Percentiles rank a stretch among this genome's conserved stretches.
phyloP scores from a whole-genome alignment of 371 early-diverging fungal species.

The Fennellomyces sp. region DNA sequence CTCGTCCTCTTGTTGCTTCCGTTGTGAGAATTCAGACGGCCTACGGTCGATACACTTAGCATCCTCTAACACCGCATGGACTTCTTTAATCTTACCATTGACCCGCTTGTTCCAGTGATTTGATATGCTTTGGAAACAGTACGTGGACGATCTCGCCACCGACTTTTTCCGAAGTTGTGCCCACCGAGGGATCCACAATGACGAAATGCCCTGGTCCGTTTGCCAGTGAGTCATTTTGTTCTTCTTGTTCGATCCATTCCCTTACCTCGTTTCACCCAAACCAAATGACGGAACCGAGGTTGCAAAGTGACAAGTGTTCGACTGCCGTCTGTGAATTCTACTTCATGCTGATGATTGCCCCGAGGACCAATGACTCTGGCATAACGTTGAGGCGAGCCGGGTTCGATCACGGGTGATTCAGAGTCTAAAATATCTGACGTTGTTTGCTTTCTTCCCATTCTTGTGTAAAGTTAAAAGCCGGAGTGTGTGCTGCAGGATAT shows the following conservation, averaged over 20 bases:
- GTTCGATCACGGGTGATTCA: constrained; percentile 30
- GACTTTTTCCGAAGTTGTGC: constrained; percentile 67
- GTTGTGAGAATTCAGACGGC: constrained; percentile 43
- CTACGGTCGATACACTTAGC: constrained; percentile 9
- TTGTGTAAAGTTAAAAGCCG: no score
- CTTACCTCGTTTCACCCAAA: constrained; percentile 86
- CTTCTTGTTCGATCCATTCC: no score
- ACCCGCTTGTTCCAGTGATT: constrained; percentile 63
- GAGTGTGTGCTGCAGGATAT: not conserved
- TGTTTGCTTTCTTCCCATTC: constrained; percentile 48
- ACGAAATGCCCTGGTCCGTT: constrained; percentile 77
- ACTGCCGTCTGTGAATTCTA: constrained; percentile 57
- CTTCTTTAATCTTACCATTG: constrained; percentile 58
- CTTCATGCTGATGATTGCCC: constrained; percentile 78
- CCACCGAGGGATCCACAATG: constrained; percentile 64
- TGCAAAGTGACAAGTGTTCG: constrained; percentile 73
- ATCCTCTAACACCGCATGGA: no score
- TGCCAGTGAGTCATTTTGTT: no score
- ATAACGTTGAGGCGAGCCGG: constrained; percentile 45
- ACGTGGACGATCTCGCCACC: constrained; percentile 80
- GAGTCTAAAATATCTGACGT: constrained; percentile 25
- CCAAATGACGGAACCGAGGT: constrained; percentile 75
- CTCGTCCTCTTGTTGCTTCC: constrained; percentile 17
- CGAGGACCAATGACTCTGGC: constrained; percentile 70
- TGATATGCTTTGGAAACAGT: constrained; percentile 77